Conservation (phyloP, 2,329 filamentous ascomycete species). For the Trichoderma arundinaceum region DNA sequence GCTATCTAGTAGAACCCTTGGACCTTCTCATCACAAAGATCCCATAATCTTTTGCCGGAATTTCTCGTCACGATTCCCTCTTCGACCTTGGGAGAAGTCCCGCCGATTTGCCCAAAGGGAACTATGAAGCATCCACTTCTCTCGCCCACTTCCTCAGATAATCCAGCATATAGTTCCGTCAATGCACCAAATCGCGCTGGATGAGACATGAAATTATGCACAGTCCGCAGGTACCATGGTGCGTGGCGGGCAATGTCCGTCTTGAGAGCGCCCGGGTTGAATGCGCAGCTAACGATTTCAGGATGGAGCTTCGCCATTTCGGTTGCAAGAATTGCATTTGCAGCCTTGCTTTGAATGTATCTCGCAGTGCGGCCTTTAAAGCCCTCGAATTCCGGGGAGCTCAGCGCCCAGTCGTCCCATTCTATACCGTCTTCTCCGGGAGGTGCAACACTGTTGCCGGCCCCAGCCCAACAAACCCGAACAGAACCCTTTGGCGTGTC, state of each 20-base stretch:
- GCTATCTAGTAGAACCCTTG: background rate
- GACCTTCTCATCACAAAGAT: background rate
- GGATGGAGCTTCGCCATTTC: constrained; percentile 5
- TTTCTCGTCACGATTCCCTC: background rate
- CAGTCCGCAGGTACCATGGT: background rate
- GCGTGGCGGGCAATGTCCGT: constrained; percentile 16
- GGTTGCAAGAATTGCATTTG: constrained; percentile 1
- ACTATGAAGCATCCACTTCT: constrained; percentile 5
- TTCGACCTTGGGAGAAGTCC: background rate
- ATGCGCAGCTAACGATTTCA: background rate
- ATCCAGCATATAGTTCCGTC: constrained; percentile 3
- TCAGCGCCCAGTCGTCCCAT: constrained; percentile 1
- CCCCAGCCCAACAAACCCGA: background rate
- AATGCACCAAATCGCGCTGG: constrained; percentile 5
- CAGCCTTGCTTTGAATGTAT: constrained; percentile 11
- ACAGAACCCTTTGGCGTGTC: background rate
- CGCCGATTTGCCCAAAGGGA: background rate
- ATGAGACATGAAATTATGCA: constrained; percentile 4
- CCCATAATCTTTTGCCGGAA: background rate
- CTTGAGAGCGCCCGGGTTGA: constrained; percentile 9
- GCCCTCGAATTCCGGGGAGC: background rate
- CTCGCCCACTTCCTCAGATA: background rate
- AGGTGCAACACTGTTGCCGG: background rate
- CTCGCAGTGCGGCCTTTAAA: background rate
- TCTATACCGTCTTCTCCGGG: constrained; percentile 8